Evolutionary conservation across 164 flowering plant species (phyloP).

Genomic region (Magnolia sinica): DNA sequence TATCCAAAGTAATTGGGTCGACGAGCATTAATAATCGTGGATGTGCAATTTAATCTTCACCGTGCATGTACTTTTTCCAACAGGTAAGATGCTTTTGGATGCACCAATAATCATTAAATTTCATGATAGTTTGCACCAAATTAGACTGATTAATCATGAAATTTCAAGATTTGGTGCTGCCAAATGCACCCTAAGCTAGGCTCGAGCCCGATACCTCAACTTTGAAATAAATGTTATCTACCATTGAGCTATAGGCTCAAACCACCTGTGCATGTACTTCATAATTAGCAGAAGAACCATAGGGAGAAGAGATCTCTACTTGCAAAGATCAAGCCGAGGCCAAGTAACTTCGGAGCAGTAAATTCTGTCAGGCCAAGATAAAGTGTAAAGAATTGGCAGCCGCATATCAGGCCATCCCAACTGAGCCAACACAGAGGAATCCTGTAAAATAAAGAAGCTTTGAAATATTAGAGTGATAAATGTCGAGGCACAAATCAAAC

Average conservation of each 20-base stretch:
- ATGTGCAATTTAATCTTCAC: not conserved
- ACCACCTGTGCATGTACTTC: not conserved
- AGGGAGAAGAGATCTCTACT: constrained; percentile 41
- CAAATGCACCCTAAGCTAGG: no score
- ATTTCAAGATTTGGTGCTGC: no score
- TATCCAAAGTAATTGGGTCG: not conserved
- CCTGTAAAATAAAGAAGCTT: constrained; percentile 39
- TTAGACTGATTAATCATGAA: no score
- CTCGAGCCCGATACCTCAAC: no score
- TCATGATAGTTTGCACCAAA: no score
- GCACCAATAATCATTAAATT: no score
- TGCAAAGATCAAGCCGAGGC: constrained; percentile 99
- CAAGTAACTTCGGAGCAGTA: constrained; percentile 90
- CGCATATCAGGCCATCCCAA: constrained; percentile 99
- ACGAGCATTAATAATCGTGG: not conserved
- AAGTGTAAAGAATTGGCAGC: constrained; percentile 87
- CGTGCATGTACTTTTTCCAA: not conserved
- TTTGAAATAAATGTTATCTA: no score
- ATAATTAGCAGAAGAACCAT: not conserved
- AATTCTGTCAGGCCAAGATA: constrained; percentile 96
- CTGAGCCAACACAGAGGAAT: constrained; percentile 90
- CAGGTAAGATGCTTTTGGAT: no score
- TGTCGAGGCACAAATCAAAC: not conserved
- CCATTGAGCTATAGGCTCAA: no score
- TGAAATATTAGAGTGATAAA: not conserved